These are phyloP conservation scores for Paraleonurus japonicus DNA, from an alignment of 257 asterid species.

Conservation along the genomic window DNA sequence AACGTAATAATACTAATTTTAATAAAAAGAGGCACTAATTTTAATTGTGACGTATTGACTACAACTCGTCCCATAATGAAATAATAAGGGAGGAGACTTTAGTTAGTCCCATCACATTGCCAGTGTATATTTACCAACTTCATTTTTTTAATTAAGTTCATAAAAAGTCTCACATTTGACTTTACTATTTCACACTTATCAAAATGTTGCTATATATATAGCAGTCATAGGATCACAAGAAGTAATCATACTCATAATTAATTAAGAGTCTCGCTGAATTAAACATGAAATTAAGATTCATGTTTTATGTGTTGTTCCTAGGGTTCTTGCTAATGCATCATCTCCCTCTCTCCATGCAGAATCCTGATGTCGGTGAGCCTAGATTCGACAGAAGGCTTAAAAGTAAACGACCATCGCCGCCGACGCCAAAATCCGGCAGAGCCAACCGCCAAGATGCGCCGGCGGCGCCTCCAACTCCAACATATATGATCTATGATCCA, in stretches of 20 bases:
- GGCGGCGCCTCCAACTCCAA: neutral
- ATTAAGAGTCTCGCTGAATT: neutral
- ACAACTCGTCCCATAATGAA: neutral
- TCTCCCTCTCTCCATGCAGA: neutral
- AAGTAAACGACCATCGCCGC: neutral
- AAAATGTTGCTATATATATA: neutral
- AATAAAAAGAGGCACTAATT: too few relatives aligned
- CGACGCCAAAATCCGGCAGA: slow-evolving; percentile 9
- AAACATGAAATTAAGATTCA: neutral
- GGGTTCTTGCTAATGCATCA: slow-evolving; percentile 3
- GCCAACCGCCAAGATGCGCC: neutral
- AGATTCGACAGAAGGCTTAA: neutral
- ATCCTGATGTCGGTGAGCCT: neutral
- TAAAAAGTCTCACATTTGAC: neutral
- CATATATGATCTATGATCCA: neutral
- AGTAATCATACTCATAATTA: neutral
- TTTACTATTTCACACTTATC: neutral
- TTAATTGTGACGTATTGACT: too few relatives aligned
- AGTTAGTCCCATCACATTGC: neutral
- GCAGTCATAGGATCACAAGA: neutral
- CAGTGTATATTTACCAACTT: neutral
- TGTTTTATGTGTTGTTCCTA: neutral
- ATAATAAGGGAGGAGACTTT: neutral
- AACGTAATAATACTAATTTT: too few relatives aligned
- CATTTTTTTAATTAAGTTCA: neutral